phyloP scores from a whole-genome alignment of 352 stramenopile genomes.

The Globisporangium viniferum region DNA sequence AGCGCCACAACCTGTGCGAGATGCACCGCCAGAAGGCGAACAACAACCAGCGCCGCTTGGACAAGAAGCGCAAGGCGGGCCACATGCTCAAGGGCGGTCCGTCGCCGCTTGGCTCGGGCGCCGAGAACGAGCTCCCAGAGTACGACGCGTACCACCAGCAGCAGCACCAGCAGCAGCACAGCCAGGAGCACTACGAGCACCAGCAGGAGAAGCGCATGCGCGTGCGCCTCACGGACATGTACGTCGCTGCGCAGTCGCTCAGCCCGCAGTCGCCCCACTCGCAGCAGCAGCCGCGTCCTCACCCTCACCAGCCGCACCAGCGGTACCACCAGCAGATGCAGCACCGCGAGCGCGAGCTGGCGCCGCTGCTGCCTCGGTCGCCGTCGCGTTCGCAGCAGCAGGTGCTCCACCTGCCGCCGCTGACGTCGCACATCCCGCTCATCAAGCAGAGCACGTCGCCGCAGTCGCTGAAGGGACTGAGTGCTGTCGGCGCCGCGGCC shows the following conservation, averaged over 20 bases:
- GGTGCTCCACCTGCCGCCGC: conserved; percentile 11
- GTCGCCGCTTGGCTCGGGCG: neutral
- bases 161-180: neutral
- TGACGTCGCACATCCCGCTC: conserved; percentile 11
- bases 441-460: conserved; percentile 1
- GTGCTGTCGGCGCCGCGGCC: too few species aligned
- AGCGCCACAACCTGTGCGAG: conserved; percentile 83
- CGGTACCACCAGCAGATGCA: neutral
- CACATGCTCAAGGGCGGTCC: conserved; percentile 17
- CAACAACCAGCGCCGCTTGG: conserved; percentile 75
- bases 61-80: conserved; percentile 68
- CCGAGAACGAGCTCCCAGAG: conserved; percentile 1
- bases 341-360: neutral
- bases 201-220: conserved; percentile 14
- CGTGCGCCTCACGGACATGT: conserved; percentile 13
- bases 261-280: conserved; percentile 3
- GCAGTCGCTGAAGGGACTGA: neutral
- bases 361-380: conserved; percentile 2
- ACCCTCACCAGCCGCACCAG: neutral
- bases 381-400: neutral
- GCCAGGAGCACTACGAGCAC: conserved; percentile 4
- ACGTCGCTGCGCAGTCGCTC: conserved; percentile 13
- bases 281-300: neutral
- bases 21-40: conserved; percentile 83
- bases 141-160: conserved; percentile 11